Conservation (phyloP, 163 green algal genomes). For the Scenedesmus sp. region DNA sequence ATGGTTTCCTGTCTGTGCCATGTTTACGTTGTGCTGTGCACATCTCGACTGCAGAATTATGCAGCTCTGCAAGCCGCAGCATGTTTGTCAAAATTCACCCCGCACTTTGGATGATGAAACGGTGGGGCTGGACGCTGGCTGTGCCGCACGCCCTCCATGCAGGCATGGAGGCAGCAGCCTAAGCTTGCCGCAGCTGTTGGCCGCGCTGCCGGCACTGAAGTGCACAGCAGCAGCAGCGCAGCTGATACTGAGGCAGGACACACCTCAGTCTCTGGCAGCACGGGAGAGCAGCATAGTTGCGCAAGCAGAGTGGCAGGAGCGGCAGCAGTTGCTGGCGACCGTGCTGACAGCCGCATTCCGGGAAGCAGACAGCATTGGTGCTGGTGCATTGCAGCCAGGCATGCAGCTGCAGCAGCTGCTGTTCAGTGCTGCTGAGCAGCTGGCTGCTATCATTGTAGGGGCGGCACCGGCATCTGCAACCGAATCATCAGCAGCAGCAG, state of each 20-base stretch:
- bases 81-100: background rate
- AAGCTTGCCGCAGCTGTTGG: background rate
- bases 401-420: slow-evolving; percentile 38
- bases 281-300: background rate
- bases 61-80: background rate
- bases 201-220: background rate
- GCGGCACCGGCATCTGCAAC: background rate
- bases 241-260: slow-evolving; percentile 18
- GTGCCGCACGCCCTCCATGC: background rate
- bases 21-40: background rate
- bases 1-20: no score
- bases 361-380: slow-evolving; percentile 4
- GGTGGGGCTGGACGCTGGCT: no score
- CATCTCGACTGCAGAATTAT: background rate
- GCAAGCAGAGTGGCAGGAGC: background rate
- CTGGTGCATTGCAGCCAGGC: slow-evolving; percentile 10
- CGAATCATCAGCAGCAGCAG: background rate
- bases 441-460: slow-evolving; percentile 26
- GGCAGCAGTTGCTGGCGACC: slow-evolving; percentile 4
- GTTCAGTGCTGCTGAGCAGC: slow-evolving; percentile 30
- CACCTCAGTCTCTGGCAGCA: background rate
- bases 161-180: slow-evolving; percentile 35
- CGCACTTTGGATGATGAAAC: no score
- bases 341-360: slow-evolving; percentile 23
- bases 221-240: slow-evolving; percentile 11